Conservation (phyloP, 2,329 filamentous ascomycete genomes). For the Thelonectria olida region DNA sequence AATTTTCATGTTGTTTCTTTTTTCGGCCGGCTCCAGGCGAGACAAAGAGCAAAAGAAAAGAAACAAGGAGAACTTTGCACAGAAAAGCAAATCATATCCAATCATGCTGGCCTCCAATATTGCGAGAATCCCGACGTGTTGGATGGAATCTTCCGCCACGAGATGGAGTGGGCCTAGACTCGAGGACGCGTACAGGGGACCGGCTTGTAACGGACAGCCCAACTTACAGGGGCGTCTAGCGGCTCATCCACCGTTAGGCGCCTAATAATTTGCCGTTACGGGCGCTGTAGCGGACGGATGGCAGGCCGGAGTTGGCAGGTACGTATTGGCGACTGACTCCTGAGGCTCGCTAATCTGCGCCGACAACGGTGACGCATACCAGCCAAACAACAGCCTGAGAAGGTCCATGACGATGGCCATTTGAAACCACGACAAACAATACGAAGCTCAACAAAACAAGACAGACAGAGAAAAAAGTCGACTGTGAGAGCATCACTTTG, state of each 20-base stretch:
- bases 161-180: slow-evolving; percentile 4
- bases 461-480: background rate
- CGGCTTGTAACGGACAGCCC: too few relatives aligned
- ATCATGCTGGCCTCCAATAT: too few relatives aligned
- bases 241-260: slow-evolving; percentile 16
- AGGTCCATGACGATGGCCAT: slow-evolving; percentile 15
- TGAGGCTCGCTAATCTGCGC: slow-evolving; percentile 17
- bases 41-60: background rate
- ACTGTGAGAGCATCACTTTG: background rate
- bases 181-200: background rate
- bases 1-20: background rate
- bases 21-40: slow-evolving; percentile 2
- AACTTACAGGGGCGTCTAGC: background rate
- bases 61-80: background rate
- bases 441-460: background rate
- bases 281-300: background rate
- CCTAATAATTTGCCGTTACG: slow-evolving; percentile 1
- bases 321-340: background rate
- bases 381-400: slow-evolving; percentile 9
- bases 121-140: background rate
- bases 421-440: slow-evolving; percentile 4
- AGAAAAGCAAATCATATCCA: background rate
- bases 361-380: slow-evolving; percentile 22
- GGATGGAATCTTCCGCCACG: slow-evolving; percentile 6
- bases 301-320: background rate